These are phyloP conservation scores for Aspergillus sp. DNA, from an alignment of 2,329 filamentous ascomycete species.

Conservation along the genomic window DNA sequence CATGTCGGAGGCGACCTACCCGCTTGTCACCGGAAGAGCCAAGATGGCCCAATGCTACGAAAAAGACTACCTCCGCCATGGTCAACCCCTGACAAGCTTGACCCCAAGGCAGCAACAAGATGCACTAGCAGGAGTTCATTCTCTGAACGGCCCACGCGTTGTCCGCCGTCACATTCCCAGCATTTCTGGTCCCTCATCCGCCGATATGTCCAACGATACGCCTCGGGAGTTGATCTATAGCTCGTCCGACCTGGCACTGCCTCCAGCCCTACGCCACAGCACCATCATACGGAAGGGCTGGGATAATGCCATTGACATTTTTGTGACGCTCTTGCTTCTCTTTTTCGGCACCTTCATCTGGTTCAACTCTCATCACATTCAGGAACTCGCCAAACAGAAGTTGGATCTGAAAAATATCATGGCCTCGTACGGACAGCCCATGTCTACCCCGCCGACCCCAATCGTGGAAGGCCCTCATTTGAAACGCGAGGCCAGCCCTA, in stretches of 20 bases:
- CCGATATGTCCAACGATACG: conserved; percentile 40
- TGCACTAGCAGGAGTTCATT: conserved; percentile 71
- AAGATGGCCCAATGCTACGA: conserved; percentile 59
- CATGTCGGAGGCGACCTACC: conserved; percentile 82
- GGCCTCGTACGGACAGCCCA: conserved; percentile 39
- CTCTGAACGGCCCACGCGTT: conserved; percentile 53
- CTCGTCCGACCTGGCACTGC: conserved; percentile 40
- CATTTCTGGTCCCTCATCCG: conserved; percentile 44
- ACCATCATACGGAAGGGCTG: conserved; percentile 49
- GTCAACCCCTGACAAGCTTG: conserved; percentile 42
- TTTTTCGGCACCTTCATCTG: conserved; percentile 46
- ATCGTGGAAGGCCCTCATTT: conserved; percentile 30
- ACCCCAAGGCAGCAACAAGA: conserved; percentile 55
- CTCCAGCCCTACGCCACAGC: conserved; percentile 44
- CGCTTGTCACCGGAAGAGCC: conserved; percentile 74
- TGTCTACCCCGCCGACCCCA: conserved; percentile 44
- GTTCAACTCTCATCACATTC: conserved; percentile 44
- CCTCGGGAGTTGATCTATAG: conserved; percentile 39
- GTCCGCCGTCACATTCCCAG: conserved; percentile 45
- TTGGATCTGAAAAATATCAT: conserved; percentile 49
- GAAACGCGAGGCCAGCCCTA: conserved; percentile 29
- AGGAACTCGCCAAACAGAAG: conserved; percentile 46
- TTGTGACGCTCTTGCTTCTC: conserved; percentile 43
- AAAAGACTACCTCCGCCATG: conserved; percentile 48
- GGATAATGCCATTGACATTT: conserved; percentile 48